Evolutionary conservation across 768 basidiomycete species (phyloP).

Genomic region (Amanita rubescens): DNA sequence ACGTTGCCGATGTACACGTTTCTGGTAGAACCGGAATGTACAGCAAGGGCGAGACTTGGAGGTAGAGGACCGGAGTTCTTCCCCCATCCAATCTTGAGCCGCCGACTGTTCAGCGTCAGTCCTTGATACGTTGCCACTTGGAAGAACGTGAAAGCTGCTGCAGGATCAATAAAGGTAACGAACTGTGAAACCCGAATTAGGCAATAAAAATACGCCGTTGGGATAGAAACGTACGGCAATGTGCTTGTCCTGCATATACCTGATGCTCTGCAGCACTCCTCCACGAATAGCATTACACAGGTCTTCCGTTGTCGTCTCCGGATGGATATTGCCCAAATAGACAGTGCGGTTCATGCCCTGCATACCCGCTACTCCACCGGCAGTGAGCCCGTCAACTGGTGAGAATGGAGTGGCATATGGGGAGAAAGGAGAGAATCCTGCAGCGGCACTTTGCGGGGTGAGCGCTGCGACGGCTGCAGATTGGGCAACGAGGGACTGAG

Average conservation of each 20-base stretch:
- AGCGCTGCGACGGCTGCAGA: conserved; percentile 23
- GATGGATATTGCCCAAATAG: conserved; percentile 94
- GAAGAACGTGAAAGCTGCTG: conserved; percentile 90
- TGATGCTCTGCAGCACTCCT: conserved; percentile 91
- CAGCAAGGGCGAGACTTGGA: conserved; percentile 77
- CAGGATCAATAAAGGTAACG: conserved; percentile 92
- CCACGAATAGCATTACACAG: conserved; percentile 94
- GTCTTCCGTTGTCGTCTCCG: conserved; percentile 92
- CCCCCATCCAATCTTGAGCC: conserved; percentile 97
- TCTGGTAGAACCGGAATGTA: conserved; percentile 88
- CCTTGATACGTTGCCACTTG: conserved; percentile 88
- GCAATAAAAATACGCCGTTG: not conserved
- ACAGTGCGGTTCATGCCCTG: conserved; percentile 84
- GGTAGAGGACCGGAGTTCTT: conserved; percentile 88
- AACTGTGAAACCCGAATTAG: conserved; percentile 45
- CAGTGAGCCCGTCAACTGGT: conserved; percentile 35
- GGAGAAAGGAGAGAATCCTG: conserved; percentile 38
- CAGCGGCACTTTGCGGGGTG: conserved; percentile 20
- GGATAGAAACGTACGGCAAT: conserved; percentile 64
- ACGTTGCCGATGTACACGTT: conserved; percentile 97
- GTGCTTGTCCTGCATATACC: conserved; percentile 96
- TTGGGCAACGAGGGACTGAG: conserved; percentile 62
- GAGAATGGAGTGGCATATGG: conserved; percentile 44
- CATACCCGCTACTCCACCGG: conserved; percentile 21
- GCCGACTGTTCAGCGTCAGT: conserved; percentile 85